phyloP scores from a whole-genome alignment of 169 alveolate species.

The Eimeria tenella region DNA sequence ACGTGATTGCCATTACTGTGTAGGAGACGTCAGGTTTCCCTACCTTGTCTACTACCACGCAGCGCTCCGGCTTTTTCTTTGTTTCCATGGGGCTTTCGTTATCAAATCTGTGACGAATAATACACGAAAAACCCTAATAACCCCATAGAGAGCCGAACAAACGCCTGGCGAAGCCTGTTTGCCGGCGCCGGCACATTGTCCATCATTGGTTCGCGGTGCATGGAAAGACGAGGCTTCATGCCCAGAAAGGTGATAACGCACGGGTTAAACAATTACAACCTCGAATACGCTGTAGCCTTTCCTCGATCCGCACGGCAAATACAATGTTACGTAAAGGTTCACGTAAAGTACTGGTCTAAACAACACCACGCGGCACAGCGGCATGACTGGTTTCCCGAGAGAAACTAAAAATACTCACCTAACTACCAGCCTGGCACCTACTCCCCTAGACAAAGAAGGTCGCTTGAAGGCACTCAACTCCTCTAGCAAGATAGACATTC shows the following conservation, averaged over 20 bases:
- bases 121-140: not conserved
- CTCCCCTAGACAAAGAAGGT: slow-evolving; percentile 22
- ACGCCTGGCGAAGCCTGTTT: too few species aligned
- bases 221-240: too few species aligned
- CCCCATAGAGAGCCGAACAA: not conserved
- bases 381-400: too few species aligned
- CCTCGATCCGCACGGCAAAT: too few species aligned
- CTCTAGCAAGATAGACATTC: slow-evolving; percentile 17
- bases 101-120: slow-evolving; percentile 18
- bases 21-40: not conserved
- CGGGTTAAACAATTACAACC: too few species aligned
- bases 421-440: slow-evolving; percentile 37
- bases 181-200: too few species aligned
- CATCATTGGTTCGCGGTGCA: too few species aligned
- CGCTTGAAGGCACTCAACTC: slow-evolving; percentile 51
- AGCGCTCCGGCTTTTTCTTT: slow-evolving; percentile 71
- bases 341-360: too few species aligned
- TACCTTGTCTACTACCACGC: slow-evolving; percentile 57
- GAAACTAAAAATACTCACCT: not conserved
- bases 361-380: too few species aligned
- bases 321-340: too few species aligned
- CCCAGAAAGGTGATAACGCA: too few species aligned
- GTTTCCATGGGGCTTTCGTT: slow-evolving; percentile 50
- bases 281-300: too few species aligned
- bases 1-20: not conserved